A percentile compares a stretch with the other conserved stretches of the same genome.
Evolutionary conservation across 805 yeast species (phyloP).

Genomic region (Cyberlindnera petersonii): DNA sequence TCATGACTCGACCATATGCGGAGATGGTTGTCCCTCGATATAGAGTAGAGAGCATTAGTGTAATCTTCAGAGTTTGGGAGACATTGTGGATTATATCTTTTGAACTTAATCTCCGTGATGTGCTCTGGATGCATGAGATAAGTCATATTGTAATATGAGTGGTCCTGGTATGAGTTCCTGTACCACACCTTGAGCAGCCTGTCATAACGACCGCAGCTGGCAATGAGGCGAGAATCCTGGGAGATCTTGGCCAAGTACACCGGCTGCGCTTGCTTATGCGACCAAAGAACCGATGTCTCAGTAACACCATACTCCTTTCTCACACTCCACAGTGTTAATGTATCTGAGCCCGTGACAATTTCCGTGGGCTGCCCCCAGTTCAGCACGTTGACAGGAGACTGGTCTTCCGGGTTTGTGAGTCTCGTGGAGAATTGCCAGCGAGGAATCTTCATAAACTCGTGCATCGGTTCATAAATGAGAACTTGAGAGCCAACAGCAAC

Average conservation of each 20-base stretch:
- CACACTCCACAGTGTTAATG: slow-evolving; percentile 51
- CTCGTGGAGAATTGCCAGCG: slow-evolving; percentile 41
- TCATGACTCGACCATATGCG: slow-evolving; percentile 70
- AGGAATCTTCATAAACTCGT: slow-evolving; percentile 39
- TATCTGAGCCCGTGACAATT: slow-evolving; percentile 55
- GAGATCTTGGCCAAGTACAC: slow-evolving; percentile 56
- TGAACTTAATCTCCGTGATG: slow-evolving; percentile 60
- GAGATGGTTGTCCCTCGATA: slow-evolving; percentile 54
- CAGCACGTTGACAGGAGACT: slow-evolving; percentile 38
- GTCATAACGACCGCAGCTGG: slow-evolving; percentile 61
- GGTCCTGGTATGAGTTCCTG: slow-evolving; percentile 61
- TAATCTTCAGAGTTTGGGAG: slow-evolving; percentile 31
- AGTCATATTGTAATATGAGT: slow-evolving; percentile 61
- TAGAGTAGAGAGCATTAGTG: slow-evolving; percentile 57
- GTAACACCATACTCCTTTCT: slow-evolving; percentile 42
- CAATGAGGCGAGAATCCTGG: slow-evolving; percentile 63
- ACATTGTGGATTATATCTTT: slow-evolving; percentile 30
- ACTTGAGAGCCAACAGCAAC: slow-evolving; percentile 45
- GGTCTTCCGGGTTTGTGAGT: slow-evolving; percentile 27
- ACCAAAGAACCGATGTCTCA: slow-evolving; percentile 33
- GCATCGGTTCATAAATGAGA: slow-evolving; percentile 51
- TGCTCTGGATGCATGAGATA: slow-evolving; percentile 62
- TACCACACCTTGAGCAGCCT: slow-evolving; percentile 74
- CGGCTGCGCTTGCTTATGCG: slow-evolving; percentile 54
- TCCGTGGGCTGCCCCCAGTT: slow-evolving; percentile 58